These are phyloP conservation scores for Lyophyllum shimeji DNA, from an alignment of 768 basidiomycete species.

Conservation along the genomic window DNA sequence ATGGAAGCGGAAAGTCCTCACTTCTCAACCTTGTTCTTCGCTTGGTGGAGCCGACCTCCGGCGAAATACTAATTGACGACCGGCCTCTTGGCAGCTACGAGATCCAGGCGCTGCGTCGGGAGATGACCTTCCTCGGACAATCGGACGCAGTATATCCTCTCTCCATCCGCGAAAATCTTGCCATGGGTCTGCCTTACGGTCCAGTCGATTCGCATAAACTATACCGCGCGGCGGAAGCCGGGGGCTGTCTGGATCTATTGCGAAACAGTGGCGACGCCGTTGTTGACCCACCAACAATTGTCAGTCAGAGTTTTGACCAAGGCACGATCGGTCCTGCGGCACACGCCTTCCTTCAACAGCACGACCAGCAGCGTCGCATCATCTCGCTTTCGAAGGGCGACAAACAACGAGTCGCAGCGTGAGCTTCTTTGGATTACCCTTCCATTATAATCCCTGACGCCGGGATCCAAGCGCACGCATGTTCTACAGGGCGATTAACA, in stretches of 20 bases:
- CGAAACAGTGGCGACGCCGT: conserved; percentile 39
- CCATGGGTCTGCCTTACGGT: conserved; percentile 25
- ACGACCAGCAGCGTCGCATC: conserved; percentile 25
- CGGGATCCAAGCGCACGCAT: conserved; percentile 36
- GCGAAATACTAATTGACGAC: conserved; percentile 41
- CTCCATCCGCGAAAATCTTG: conserved; percentile 36
- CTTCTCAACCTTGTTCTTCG: conserved; percentile 41
- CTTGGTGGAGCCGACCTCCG: conserved; percentile 29
- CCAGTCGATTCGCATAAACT: conserved; percentile 15
- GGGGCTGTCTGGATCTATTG: conserved; percentile 40
- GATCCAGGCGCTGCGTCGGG: conserved; percentile 29
- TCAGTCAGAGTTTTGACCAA: conserved; percentile 29
- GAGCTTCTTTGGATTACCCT: conserved; percentile 15
- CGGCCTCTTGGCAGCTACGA: conserved; percentile 30
- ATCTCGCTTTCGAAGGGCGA: conserved; percentile 43
- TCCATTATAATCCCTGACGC: conserved; percentile 3
- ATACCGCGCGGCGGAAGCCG: conserved; percentile 33
- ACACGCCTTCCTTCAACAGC: conserved; percentile 26
- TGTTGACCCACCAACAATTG: conserved; percentile 28
- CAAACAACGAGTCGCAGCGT: conserved; percentile 50
- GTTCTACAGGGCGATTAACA: conserved; percentile 38
- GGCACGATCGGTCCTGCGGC: conserved; percentile 26
- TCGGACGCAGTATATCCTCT: conserved; percentile 35
- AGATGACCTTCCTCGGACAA: conserved; percentile 43
- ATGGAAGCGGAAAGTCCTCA: conserved; percentile 46